Conservation (phyloP, 768 basidiomycete species). For the Sarcodon sp. region DNA sequence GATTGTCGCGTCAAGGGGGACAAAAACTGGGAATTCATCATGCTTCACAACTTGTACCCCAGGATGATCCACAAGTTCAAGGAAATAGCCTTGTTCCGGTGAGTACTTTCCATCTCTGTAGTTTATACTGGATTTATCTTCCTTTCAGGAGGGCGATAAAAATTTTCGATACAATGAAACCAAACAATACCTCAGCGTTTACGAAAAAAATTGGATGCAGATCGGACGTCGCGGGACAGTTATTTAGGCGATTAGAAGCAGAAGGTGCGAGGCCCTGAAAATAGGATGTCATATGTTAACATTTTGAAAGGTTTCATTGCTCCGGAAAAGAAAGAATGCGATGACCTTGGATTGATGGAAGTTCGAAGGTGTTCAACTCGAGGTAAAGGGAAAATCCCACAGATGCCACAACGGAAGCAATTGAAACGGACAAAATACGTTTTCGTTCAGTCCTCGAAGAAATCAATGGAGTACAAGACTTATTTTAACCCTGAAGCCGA, state of each 20-base stretch:
- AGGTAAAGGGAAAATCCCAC: conserved; percentile 22
- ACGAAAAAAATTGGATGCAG: conserved; percentile 45
- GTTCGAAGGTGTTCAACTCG: conserved; percentile 22
- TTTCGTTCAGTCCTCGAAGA: conserved; percentile 37
- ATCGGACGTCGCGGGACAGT: conserved; percentile 39
- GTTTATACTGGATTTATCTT: not conserved
- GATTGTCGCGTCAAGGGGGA: conserved; percentile 63
- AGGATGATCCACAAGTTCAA: conserved; percentile 51
- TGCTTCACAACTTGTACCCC: conserved; percentile 38
- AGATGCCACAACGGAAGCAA: conserved; percentile 28
- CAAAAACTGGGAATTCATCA: conserved; percentile 58
- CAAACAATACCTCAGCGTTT: conserved; percentile 35
- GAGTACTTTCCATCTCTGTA: not conserved
- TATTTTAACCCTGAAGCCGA: conserved; percentile 57
- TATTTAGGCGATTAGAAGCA: conserved; percentile 56
- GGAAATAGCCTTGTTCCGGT: conserved; percentile 62
- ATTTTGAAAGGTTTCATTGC: conserved; percentile 42
- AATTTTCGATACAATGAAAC: conserved; percentile 37
- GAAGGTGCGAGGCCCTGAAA: conserved; percentile 34
- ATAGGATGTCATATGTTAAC: no score
- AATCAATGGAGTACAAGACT: conserved; percentile 38
- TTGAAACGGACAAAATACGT: conserved; percentile 43
- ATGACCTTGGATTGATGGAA: conserved; percentile 36
- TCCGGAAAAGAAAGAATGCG: conserved; percentile 31
- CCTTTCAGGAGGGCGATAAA: conserved; percentile 55